phyloP scores from a whole-genome alignment of 2,329 filamentous ascomycete species.

The Ascochyta rabiei region DNA sequence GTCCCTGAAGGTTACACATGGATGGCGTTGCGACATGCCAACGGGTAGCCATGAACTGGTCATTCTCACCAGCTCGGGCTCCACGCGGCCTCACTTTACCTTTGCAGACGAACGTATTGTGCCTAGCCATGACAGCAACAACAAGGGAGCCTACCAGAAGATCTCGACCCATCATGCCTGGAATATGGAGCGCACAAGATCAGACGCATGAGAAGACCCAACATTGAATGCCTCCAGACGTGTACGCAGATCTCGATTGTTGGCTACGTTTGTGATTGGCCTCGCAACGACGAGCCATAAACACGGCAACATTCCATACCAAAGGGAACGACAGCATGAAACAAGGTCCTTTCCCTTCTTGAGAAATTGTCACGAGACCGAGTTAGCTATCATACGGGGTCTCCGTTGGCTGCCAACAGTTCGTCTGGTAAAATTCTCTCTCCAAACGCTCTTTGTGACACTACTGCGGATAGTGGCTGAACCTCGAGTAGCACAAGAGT shows the following conservation, averaged over 20 bases:
- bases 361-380: slow-evolving; percentile 4
- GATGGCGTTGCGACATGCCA: slow-evolving; percentile 34
- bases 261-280: neutral
- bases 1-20: slow-evolving; percentile 25
- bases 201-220: neutral
- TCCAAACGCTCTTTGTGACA: neutral
- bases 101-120: slow-evolving; percentile 18
- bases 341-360: neutral
- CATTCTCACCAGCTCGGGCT: slow-evolving; percentile 33
- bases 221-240: neutral
- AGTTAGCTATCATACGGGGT: neutral
- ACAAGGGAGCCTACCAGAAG: slow-evolving; percentile 16
- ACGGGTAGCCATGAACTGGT: slow-evolving; percentile 30
- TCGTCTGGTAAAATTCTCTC: neutral
- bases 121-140: slow-evolving; percentile 9
- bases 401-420: neutral
- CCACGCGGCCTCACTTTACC: slow-evolving; percentile 19
- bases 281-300: neutral
- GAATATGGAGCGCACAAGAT: slow-evolving; percentile 26
- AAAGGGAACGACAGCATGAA: neutral
- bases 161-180: slow-evolving; percentile 24
- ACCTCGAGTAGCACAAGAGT: neutral
- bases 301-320: neutral
- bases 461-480: slow-evolving; percentile 6
- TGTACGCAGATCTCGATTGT: neutral